Evolutionary conservation across 129 eudicot genomes (phyloP).

Genomic region (Rutidosis leptorrhynchoides): DNA sequence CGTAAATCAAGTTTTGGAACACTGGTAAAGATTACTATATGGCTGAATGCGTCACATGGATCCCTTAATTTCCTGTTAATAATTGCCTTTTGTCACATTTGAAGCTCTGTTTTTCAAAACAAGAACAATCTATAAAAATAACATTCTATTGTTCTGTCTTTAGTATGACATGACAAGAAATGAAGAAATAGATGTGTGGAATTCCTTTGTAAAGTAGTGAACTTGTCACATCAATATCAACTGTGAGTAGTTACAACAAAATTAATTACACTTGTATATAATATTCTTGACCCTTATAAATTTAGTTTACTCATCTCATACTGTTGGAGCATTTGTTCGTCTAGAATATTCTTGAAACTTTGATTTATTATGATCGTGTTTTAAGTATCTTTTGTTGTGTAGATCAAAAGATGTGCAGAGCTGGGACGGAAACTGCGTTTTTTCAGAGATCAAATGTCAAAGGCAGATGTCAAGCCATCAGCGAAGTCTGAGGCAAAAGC

Average conservation of each 20-base stretch:
- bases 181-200: conserved; percentile 7
- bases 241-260: not conserved
- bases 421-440: conserved; percentile 84
- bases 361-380: not conserved
- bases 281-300: not conserved
- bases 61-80: not conserved
- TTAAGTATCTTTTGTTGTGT: conserved; percentile 26
- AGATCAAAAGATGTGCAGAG: conserved; percentile 96
- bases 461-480: conserved; percentile 62
- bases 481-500: conserved; percentile 35
- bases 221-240: conserved; percentile 1
- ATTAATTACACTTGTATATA: not conserved
- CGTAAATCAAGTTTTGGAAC: not conserved
- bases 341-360: not conserved
- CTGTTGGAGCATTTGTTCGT: not conserved
- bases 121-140: not conserved
- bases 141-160: not conserved
- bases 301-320: not conserved
- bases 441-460: conserved; percentile 83
- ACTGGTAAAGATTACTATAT: not conserved
- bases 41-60: not conserved
- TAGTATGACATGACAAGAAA: not conserved
- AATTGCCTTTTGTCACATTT: not conserved
- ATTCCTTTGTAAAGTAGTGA: not conserved
- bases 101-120: not conserved